Percentiles rank a stretch among this genome's conserved stretches.
Conservation (phyloP, 2,329 filamentous ascomycete species). For the Fusarium chuoi region DNA sequence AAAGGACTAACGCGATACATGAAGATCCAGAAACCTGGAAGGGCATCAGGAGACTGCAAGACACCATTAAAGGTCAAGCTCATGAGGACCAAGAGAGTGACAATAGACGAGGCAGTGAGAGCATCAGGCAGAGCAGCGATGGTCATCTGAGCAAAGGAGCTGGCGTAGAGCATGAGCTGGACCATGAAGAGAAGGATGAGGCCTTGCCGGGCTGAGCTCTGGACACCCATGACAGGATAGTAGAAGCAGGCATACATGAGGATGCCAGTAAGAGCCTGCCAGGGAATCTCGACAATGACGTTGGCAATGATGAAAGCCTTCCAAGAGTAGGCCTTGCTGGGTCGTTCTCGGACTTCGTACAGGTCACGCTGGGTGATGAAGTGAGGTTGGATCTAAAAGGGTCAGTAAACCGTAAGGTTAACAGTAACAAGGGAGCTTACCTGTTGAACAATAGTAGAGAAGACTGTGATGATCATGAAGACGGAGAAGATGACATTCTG, state of each 20-base stretch:
- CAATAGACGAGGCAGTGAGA: constrained; percentile 61
- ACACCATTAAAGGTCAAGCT: constrained; percentile 56
- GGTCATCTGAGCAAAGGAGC: constrained; percentile 78
- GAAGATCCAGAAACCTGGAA: constrained; percentile 77
- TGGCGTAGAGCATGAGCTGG: constrained; percentile 76
- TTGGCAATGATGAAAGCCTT: constrained; percentile 77
- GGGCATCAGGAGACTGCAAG: constrained; percentile 61
- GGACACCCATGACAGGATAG: constrained; percentile 67
- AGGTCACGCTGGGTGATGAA: constrained; percentile 79
- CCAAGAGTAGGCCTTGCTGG: constrained; percentile 81
- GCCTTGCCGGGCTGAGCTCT: constrained; percentile 65
- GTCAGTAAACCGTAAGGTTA: constrained; percentile 44
- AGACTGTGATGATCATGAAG: constrained; percentile 81
- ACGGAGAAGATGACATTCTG: constrained; percentile 79
- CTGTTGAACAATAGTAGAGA: constrained; percentile 75
- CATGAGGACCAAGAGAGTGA: constrained; percentile 60
- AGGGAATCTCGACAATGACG: constrained; percentile 77
- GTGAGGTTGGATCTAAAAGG: constrained; percentile 72
- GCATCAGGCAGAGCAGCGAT: constrained; percentile 77
- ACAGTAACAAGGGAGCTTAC: constrained; percentile 44
- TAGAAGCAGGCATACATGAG: constrained; percentile 75
- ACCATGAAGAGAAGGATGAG: constrained; percentile 73
- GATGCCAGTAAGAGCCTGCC: constrained; percentile 72
- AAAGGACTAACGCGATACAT: constrained; percentile 76
- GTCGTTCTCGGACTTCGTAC: constrained; percentile 81